Conservation (phyloP, 2,329 filamentous ascomycete genomes). For the Nemania sp. region DNA sequence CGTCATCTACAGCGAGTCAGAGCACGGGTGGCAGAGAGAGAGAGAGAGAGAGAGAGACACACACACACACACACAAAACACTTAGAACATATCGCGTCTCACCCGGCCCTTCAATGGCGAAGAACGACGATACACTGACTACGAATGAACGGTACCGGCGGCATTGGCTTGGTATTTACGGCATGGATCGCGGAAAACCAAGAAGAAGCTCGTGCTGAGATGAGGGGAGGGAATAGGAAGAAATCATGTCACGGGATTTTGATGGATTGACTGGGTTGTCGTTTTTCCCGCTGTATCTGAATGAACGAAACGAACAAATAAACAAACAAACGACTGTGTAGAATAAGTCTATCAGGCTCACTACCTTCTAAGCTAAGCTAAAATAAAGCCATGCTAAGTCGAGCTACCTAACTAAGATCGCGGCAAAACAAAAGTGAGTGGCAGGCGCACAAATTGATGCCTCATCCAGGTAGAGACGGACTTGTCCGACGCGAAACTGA, state of each 20-base stretch:
- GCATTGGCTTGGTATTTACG: slow-evolving; percentile 20
- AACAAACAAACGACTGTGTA: slow-evolving; percentile 1
- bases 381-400: slow-evolving; percentile 17
- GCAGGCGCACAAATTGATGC: slow-evolving; percentile 6
- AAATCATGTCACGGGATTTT: too few species aligned
- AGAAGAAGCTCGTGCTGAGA: too few species aligned
- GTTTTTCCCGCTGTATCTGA: not conserved
- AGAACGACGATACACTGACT: slow-evolving; percentile 33
- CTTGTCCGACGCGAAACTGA: not conserved
- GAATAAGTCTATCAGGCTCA: not conserved
- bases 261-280: not conserved
- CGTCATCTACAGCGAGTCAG: not conserved
- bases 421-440: slow-evolving; percentile 2
- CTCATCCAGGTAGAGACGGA: slow-evolving; percentile 1
- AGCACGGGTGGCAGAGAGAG: not conserved
- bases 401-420: slow-evolving; percentile 17
- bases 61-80: too few species aligned
- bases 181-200: slow-evolving; percentile 12
- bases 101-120: slow-evolving; percentile 14
- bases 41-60: not conserved
- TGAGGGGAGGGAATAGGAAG: too few species aligned
- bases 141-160: slow-evolving; percentile 26
- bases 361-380: slow-evolving; percentile 10
- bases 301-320: not conserved
- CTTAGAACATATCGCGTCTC: not conserved